Conservation (phyloP, 108 stramenopile genomes). For the Cyclotella baltica region DNA sequence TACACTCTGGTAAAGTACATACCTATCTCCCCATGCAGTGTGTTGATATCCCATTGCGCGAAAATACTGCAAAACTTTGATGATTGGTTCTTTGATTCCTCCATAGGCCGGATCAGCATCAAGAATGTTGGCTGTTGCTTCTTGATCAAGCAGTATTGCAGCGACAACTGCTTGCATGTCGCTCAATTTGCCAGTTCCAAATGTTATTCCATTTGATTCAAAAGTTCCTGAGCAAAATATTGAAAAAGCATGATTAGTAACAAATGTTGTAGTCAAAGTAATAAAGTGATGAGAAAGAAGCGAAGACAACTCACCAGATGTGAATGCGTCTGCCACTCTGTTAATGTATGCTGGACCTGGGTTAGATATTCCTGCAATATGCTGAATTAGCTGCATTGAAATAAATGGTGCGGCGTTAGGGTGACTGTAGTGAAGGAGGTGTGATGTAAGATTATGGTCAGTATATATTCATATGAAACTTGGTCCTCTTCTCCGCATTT, state of each 20-base stretch:
- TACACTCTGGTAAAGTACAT: constrained; percentile 13
- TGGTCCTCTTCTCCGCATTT: background rate
- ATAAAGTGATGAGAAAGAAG: background rate
- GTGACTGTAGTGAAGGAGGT: constrained; percentile 37
- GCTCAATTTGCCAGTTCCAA: constrained; percentile 58
- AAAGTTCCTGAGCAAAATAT: constrained; percentile 41
- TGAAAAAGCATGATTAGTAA: no score
- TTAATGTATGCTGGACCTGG: constrained; percentile 53
- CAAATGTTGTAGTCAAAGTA: no score
- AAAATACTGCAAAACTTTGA: constrained; percentile 40
- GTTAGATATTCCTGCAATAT: constrained; percentile 40
- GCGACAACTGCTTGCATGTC: constrained; percentile 64
- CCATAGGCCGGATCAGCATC: constrained; percentile 46
- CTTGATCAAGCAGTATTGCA: constrained; percentile 63
- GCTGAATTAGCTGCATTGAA: constrained; percentile 50
- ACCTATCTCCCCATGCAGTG: constrained; percentile 13
- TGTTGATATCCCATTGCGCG: constrained; percentile 25
- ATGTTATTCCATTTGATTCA: constrained; percentile 23
- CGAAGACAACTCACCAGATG: constrained; percentile 1
- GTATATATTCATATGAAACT: constrained; percentile 8
- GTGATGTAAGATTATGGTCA: constrained; percentile 34
- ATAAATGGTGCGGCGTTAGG: constrained; percentile 65
- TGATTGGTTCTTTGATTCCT: constrained; percentile 40
- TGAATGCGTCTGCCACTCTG: constrained; percentile 47
- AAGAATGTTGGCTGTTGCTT: constrained; percentile 38